Evolutionary conservation across 208 protist genomes (phyloP), one percentile per base, ranked within the genome.

Genomic region (Trypanosoma lewisi): DNA sequence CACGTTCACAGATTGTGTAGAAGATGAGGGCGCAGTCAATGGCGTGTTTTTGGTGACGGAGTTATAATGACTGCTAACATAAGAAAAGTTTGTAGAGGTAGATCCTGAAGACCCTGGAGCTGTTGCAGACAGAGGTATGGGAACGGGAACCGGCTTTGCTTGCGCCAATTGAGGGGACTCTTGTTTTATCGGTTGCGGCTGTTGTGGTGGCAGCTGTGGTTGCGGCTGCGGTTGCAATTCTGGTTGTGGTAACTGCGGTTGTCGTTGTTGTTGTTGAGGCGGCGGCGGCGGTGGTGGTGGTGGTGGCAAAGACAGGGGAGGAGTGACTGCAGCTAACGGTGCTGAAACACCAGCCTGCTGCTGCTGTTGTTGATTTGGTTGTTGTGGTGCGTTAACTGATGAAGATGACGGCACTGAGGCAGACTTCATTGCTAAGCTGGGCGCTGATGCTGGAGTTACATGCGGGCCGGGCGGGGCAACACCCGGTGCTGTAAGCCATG

Each of bases 401-500:
- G n/a, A n/a, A n/a, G n/a, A 17, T 23, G 37, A 14, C 42, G 44
- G 30, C 33, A 27, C 28, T 39, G 19, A 30, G 5, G n/a, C 23
- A 4, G 65, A 11, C 33, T 5, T 30, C 55, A 16, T 65, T 31
- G 27, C 63, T 39, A 9, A 14, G 23, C 37, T 30, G 33, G n/a
- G 47, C n/a, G 21, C 23, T 21, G 47, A 14, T 4, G n/a, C 12
- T 27, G n/a, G 47, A 14, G 47, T 14, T 21, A 51, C 23, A 51
- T 30, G 2, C n/a, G 47, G 12, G 6, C 16, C 19, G 1, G 39
- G 19, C 9, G 25, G 34, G 16, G 7, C 8, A 19, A 31, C 37
- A 19, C 58, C 58, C 34, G 44, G 42, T 12, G 50, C 63, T 0
- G 53, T 31, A 28, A 68, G 63, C 63, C 63, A 68, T 7, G 61